These are phyloP conservation scores for Typha latifolia DNA, from an alignment of 176 grass and related monocot species.

Conservation along the genomic window DNA sequence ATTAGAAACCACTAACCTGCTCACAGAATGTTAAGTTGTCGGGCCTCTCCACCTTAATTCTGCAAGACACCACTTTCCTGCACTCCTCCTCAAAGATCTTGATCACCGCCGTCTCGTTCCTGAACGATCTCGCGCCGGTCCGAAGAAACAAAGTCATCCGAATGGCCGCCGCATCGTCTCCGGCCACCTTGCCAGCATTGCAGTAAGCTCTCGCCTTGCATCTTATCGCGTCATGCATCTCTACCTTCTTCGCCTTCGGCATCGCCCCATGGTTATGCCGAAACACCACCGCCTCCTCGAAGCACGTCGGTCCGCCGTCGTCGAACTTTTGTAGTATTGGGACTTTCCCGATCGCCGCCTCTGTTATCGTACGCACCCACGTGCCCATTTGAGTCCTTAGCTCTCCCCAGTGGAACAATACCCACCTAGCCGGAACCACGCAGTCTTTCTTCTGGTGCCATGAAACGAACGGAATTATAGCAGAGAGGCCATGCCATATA, in stretches of 20 bases:
- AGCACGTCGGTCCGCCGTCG: slow-evolving; percentile 26
- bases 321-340: slow-evolving; percentile 17
- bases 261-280: slow-evolving; percentile 30
- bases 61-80: slow-evolving; percentile 28
- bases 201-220: slow-evolving; percentile 50
- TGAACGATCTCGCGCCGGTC: slow-evolving; percentile 41
- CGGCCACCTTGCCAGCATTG: background rate
- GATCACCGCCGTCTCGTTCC: slow-evolving; percentile 42
- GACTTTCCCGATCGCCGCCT: slow-evolving; percentile 27
- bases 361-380: slow-evolving; percentile 22
- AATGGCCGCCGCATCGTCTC: background rate
- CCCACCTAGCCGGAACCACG: slow-evolving; percentile 30
- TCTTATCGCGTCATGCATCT: slow-evolving; percentile 39
- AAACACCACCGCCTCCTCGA: slow-evolving; percentile 63
- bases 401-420: slow-evolving; percentile 51
- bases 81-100: slow-evolving; percentile 39
- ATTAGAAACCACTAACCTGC: slow-evolving; percentile 13
- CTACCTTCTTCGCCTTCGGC: slow-evolving; percentile 15
- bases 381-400: slow-evolving; percentile 28
- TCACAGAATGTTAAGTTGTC: slow-evolving; percentile 61
- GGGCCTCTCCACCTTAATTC: slow-evolving; percentile 13
- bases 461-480: slow-evolving; percentile 36
- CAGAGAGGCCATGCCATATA: slow-evolving; percentile 53
- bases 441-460: slow-evolving; percentile 38
- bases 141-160: slow-evolving; percentile 45